phyloP scores from a whole-genome alignment of 1,139 yeast species.

The Saccharomyces hybrid region DNA sequence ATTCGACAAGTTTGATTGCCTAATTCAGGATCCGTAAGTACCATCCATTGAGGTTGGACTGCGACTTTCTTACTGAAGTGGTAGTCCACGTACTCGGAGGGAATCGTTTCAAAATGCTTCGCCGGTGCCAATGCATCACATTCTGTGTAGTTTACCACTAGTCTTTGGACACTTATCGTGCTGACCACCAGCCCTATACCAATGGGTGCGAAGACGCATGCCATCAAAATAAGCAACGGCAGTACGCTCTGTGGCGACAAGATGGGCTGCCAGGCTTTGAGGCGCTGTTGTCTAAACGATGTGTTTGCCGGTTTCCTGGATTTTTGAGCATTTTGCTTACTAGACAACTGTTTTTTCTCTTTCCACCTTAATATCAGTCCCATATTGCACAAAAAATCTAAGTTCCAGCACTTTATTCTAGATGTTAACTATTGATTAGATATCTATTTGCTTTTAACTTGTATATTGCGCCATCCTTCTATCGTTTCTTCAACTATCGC shows the following conservation, averaged over 20 bases:
- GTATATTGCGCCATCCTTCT: not conserved
- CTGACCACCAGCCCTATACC: slow-evolving; percentile 62
- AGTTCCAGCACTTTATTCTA: not conserved
- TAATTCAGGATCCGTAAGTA: slow-evolving; percentile 34
- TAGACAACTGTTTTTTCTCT: not conserved
- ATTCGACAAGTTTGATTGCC: slow-evolving; percentile 40
- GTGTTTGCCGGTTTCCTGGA: slow-evolving; percentile 56
- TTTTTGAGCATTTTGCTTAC: slow-evolving; percentile 26
- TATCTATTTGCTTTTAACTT: not conserved
- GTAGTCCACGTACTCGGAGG: slow-evolving; percentile 42
- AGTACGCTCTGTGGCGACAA: slow-evolving; percentile 67
- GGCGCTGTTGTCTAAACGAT: slow-evolving; percentile 69
- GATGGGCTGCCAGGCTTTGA: slow-evolving; percentile 81
- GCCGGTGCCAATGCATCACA: slow-evolving; percentile 42
- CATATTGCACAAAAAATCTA: slow-evolving; percentile 1
- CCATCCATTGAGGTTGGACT: slow-evolving; percentile 50
- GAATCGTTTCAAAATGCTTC: slow-evolving; percentile 38
- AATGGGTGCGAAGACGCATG: slow-evolving; percentile 62
- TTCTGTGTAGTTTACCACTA: slow-evolving; percentile 51
- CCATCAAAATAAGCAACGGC: slow-evolving; percentile 53
- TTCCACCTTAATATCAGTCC: slow-evolving; percentile 5
- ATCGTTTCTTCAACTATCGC: not conserved
- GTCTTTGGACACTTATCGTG: slow-evolving; percentile 50
- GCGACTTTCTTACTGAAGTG: slow-evolving; percentile 43
- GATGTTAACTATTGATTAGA: not conserved